phyloP scores from a whole-genome alignment of 768 basidiomycete species.

The Phylloporus sp. region DNA sequence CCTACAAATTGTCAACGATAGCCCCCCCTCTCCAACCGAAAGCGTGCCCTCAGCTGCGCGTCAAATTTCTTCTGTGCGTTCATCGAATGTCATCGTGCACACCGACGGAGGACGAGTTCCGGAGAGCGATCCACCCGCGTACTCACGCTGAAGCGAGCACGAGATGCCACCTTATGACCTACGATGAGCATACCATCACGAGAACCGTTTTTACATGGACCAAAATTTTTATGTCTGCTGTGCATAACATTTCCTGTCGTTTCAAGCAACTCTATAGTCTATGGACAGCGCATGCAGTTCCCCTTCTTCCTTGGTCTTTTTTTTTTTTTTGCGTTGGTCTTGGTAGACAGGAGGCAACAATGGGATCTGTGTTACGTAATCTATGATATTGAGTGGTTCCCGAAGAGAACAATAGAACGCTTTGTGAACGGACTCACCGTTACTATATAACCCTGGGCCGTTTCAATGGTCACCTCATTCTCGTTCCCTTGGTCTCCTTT shows the following conservation, averaged over 20 bases:
- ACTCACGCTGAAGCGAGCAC: constrained; percentile 14
- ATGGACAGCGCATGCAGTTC: constrained; percentile 15
- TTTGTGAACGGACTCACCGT: constrained; percentile 10
- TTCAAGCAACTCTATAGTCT: constrained; percentile 10
- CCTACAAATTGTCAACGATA: constrained; percentile 29
- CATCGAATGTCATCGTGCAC: constrained; percentile 22
- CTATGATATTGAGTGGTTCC: background rate
- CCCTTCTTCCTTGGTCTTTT: background rate
- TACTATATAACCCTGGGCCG: constrained; percentile 22
- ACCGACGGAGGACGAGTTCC: constrained; percentile 23
- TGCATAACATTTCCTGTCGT: constrained; percentile 5
- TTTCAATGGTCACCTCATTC: constrained; percentile 2
- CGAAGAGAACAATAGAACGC: constrained; percentile 31
- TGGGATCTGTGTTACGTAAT: constrained; percentile 20
- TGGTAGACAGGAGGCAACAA: constrained; percentile 14
- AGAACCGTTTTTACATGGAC: constrained; percentile 15
- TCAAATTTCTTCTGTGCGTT: background rate
- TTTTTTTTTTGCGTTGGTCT: constrained; percentile 1
- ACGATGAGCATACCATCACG: constrained; percentile 10
- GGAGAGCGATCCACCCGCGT: constrained; percentile 21
- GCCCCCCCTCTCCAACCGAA: constrained; percentile 19
- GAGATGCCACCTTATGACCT: constrained; percentile 11
- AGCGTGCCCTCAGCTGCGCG: background rate
- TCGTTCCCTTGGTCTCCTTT: constrained; percentile 6
- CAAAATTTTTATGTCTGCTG: constrained; percentile 3